A percentile compares a stretch with the other conserved stretches of the same genome.
Evolutionary conservation across 371 early-diverging fungal genomes (phyloP).

Genomic region (Parasitella parasitica): DNA sequence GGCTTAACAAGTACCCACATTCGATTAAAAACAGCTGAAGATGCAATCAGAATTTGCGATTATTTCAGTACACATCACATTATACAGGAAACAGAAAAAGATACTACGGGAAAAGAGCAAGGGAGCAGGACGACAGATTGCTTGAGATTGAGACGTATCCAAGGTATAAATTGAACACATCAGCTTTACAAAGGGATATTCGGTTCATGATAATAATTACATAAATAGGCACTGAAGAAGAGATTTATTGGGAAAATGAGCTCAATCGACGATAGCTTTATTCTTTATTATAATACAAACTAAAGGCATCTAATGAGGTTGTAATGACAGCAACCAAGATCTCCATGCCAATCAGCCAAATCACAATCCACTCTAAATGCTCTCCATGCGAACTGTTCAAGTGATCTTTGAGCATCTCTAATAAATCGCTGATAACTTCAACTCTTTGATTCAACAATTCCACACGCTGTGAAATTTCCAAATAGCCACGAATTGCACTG

Average conservation of each 20-base stretch:
- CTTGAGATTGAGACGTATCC: conserved; percentile 9
- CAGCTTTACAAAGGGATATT: no score
- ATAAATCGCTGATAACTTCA: conserved; percentile 72
- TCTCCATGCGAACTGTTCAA: conserved; percentile 69
- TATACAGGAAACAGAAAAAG: conserved; percentile 26
- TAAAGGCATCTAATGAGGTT: conserved; percentile 72
- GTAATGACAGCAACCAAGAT: conserved; percentile 80
- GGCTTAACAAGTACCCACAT: conserved; percentile 25
- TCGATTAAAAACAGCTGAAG: conserved; percentile 29
- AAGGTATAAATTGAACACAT: no score
- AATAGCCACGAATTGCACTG: conserved; percentile 71
- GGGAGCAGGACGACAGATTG: not conserved
- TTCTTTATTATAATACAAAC: conserved; percentile 60
- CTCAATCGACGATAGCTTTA: not conserved
- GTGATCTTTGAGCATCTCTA: conserved; percentile 88
- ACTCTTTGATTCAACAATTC: conserved; percentile 56
- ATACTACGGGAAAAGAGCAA: conserved; percentile 19
- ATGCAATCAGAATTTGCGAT: conserved; percentile 20
- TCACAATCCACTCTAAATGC: conserved; percentile 83
- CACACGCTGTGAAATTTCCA: conserved; percentile 76
- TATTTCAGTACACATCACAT: conserved; percentile 26
- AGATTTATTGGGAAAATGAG: conserved; percentile 34
- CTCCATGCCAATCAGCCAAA: conserved; percentile 79
- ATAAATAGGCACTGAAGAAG: conserved; percentile 26
- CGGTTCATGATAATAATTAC: not conserved